These are phyloP conservation scores for Yarrowia galli DNA, from an alignment of 1,139 yeast genomes.

Conservation along the genomic window DNA sequence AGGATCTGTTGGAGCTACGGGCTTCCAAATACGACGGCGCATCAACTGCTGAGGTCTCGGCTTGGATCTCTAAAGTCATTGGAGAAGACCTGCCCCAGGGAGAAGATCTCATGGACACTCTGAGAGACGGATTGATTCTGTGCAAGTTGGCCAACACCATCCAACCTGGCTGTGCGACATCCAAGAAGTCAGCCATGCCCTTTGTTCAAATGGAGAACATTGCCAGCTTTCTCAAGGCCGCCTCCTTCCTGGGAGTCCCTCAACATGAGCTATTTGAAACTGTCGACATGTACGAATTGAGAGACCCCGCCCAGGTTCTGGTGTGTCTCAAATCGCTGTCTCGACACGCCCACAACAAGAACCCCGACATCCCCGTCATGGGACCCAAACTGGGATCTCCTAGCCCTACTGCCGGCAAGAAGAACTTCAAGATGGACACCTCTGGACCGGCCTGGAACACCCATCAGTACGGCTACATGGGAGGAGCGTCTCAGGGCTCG, in stretches of 20 bases:
- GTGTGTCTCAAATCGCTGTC: constrained; percentile 78
- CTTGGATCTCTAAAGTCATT: constrained; percentile 47
- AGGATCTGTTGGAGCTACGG: constrained; percentile 22
- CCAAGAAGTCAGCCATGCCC: constrained; percentile 75
- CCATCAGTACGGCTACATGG: constrained; percentile 64
- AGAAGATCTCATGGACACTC: constrained; percentile 12
- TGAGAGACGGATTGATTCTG: constrained; percentile 34
- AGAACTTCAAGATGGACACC: constrained; percentile 50
- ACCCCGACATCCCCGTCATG: constrained; percentile 57
- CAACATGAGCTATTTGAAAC: constrained; percentile 88
- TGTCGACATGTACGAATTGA: constrained; percentile 73
- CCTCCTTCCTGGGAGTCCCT: constrained; percentile 72
- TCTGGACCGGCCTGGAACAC: constrained; percentile 61
- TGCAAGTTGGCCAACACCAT: constrained; percentile 53
- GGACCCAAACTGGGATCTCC: constrained; percentile 57
- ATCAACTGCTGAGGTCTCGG: constrained; percentile 41
- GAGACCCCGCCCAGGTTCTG: constrained; percentile 80
- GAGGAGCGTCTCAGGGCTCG: constrained; percentile 61
- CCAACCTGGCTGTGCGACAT: constrained; percentile 56
- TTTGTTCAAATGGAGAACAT: constrained; percentile 91
- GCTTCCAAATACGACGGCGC: constrained; percentile 35
- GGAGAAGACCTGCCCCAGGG: constrained; percentile 44
- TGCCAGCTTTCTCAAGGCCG: constrained; percentile 66
- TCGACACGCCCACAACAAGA: constrained; percentile 61
- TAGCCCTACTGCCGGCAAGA: constrained; percentile 40